phyloP scores from a whole-genome alignment of 208 protist genomes.

The Vickermania ingenoplastis region DNA sequence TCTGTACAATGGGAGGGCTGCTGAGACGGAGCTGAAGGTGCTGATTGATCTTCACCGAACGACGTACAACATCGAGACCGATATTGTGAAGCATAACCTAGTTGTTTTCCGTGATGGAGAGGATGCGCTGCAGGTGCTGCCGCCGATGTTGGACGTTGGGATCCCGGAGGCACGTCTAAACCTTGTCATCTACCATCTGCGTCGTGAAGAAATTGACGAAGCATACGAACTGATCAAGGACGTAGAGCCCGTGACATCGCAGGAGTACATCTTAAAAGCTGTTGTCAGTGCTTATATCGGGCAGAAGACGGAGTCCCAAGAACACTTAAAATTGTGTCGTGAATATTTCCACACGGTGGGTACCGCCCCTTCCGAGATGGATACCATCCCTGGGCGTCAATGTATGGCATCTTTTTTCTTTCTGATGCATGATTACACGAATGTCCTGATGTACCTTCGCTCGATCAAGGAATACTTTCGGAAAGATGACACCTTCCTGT shows the following conservation, averaged over 20 bases:
- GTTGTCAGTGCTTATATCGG: constrained; percentile 90
- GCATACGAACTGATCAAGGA: constrained; percentile 94
- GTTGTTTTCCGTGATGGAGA: constrained; percentile 96
- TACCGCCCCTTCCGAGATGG: constrained; percentile 89
- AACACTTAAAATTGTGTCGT: constrained; percentile 89
- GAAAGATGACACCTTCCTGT: constrained; percentile 92
- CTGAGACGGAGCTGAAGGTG: constrained; percentile 88
- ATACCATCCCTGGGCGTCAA: constrained; percentile 95
- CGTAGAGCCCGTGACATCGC: constrained; percentile 84
- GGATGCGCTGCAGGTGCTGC: constrained; percentile 92
- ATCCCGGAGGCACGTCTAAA: constrained; percentile 95
- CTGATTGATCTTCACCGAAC: constrained; percentile 84
- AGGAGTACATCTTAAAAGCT: constrained; percentile 95
- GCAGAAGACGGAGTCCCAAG: constrained; percentile 82
- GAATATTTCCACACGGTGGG: constrained; percentile 96
- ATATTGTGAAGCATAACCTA: constrained; percentile 95
- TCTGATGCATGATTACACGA: constrained; percentile 91
- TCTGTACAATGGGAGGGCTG: constrained; percentile 91
- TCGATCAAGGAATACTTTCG: constrained; percentile 94
- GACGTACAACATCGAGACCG: constrained; percentile 86
- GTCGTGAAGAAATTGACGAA: constrained; percentile 90
- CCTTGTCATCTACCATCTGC: constrained; percentile 94
- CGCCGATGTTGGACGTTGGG: constrained; percentile 83
- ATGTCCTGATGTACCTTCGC: constrained; percentile 94
- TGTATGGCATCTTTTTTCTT: constrained; percentile 97